Evolutionary conservation across 768 basidiomycete genomes (phyloP).

Genomic region (Boletus tylopilopsis): DNA sequence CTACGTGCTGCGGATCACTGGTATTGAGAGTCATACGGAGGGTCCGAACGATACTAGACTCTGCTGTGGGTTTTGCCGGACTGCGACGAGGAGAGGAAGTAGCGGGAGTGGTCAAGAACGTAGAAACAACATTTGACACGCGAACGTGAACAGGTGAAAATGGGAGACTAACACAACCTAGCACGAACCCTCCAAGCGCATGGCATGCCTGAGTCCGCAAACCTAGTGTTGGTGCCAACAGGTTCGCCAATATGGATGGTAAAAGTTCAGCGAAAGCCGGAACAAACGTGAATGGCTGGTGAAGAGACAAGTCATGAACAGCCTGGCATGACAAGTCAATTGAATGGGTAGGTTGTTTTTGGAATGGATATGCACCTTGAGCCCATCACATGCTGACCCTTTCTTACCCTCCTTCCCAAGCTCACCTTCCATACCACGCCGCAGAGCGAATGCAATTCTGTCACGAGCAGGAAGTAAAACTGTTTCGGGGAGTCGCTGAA

Average conservation of each 20-base stretch:
- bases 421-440: constrained; percentile 77
- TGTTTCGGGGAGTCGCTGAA: constrained; percentile 59
- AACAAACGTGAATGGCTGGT: constrained; percentile 65
- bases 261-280: constrained; percentile 59
- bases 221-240: constrained; percentile 61
- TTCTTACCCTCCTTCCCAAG: constrained; percentile 89
- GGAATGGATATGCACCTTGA: constrained; percentile 50
- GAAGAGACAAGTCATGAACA: constrained; percentile 61
- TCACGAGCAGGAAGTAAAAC: constrained; percentile 61
- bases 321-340: constrained; percentile 45
- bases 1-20: constrained; percentile 53
- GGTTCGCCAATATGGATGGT: constrained; percentile 56
- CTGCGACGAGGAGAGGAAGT: constrained; percentile 37
- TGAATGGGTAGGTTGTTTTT: neutral
- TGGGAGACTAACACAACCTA: constrained; percentile 49
- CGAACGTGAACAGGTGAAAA: constrained; percentile 46
- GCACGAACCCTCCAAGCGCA: constrained; percentile 66
- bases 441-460: constrained; percentile 66
- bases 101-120: constrained; percentile 42
- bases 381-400: constrained; percentile 72
- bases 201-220: constrained; percentile 72
- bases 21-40: constrained; percentile 59
- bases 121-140: constrained; percentile 46
- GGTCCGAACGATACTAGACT: constrained; percentile 58
- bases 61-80: constrained; percentile 34